Conservation (phyloP, 257 asterid species). For the Plantago major region DNA sequence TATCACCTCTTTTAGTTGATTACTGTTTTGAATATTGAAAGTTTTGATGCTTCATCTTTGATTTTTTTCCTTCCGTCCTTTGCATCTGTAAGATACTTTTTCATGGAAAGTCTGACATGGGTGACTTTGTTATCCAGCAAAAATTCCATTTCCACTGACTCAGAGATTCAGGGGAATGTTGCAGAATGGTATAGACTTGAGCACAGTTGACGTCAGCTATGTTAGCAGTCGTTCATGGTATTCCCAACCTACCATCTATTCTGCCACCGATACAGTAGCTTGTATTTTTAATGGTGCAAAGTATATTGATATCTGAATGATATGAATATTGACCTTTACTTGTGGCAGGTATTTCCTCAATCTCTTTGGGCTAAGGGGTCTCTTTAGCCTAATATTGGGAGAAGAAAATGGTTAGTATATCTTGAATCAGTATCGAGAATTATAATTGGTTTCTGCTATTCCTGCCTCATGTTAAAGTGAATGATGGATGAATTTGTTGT, state of each 20-base stretch:
- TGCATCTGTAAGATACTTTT: neutral
- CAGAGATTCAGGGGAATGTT: conserved; percentile 95
- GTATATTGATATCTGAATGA: conserved; percentile 2
- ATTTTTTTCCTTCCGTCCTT: conserved; percentile 7
- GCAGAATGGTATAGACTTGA: conserved; percentile 92
- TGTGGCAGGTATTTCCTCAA: conserved; percentile 81
- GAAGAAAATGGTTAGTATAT: conserved; percentile 80
- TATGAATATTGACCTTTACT: conserved; percentile 17
- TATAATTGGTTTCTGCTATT: conserved; percentile 5
- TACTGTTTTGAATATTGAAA: neutral
- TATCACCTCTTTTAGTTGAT: neutral
- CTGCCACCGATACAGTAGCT: conserved; percentile 14
- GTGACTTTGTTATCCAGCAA: conserved; percentile 48
- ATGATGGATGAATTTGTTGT: neutral
- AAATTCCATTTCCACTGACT: conserved; percentile 89
- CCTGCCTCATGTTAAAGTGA: neutral
- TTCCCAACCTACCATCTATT: neutral
- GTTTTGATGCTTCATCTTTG: conserved; percentile 7
- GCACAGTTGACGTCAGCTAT: conserved; percentile 93
- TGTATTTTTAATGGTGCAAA: neutral
- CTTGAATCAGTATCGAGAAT: neutral
- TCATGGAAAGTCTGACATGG: conserved; percentile 19
- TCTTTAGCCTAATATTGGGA: conserved; percentile 88
- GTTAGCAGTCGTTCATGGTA: conserved; percentile 98
- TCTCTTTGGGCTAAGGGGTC: conserved; percentile 86